A percentile compares a stretch with the other conserved stretches of the same genome.
These are phyloP conservation scores for Neoboletus brunneissimus DNA, from an alignment of 768 basidiomycete species.

Conservation along the genomic window DNA sequence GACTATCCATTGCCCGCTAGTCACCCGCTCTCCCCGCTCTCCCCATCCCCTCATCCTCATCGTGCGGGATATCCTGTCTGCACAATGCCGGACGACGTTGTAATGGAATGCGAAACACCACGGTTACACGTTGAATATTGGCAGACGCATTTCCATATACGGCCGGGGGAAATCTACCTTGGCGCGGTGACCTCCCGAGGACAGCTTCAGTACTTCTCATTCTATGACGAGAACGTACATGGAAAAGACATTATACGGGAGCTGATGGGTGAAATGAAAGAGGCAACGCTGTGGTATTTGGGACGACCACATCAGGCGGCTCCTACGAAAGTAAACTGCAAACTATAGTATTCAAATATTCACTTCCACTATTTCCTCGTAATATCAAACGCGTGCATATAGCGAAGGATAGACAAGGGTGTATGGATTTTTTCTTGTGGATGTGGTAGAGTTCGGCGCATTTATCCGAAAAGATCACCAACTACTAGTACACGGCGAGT, in stretches of 20 bases:
- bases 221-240: conserved; percentile 45
- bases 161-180: conserved; percentile 42
- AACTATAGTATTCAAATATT: background rate
- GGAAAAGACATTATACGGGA: conserved; percentile 36
- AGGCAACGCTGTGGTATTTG: conserved; percentile 27
- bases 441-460: no score
- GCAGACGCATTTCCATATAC: conserved; percentile 24
- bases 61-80: conserved; percentile 1
- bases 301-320: background rate
- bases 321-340: background rate
- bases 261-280: conserved; percentile 43
- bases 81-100: background rate
- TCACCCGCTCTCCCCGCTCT: background rate
- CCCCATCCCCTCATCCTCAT: background rate
- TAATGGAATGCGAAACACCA: background rate
- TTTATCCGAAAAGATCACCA: no score
- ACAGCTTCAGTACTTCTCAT: conserved; percentile 34
- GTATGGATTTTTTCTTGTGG: no score
- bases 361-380: no score
- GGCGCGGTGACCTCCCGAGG: conserved; percentile 37
- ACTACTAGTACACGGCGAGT: no score
- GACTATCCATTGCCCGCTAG: conserved; percentile 2
- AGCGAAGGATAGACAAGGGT: no score
- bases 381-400: no score
- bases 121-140: conserved; percentile 5